Evolutionary conservation across 306 rosid species (phyloP).

Genomic region (barrel medic (Medicago truncatula)): MtrunA17r5.0-ANR NC_053044.1:1641501-1642000

Average conservation of each 20-base stretch:
- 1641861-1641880: not conserved
- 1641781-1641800: not conserved
- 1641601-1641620: not conserved
- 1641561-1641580: no score
- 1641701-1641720: constrained; percentile 8
- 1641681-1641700: not conserved
- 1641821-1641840: not conserved
- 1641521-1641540: not conserved
- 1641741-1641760: constrained; percentile 23
- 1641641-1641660: constrained; percentile 23
- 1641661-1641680: constrained; percentile 17
- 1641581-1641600: not conserved
- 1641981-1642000: no score
- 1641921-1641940: not conserved
- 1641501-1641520: not conserved
- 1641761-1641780: constrained; percentile 20
- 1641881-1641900: not conserved
- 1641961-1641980: no score
- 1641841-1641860: not conserved
- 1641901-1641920: not conserved
- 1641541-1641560: not conserved
- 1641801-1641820: not conserved
- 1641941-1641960: not conserved
- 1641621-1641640: not conserved
- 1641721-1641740: not conserved